phyloP scores from a whole-genome alignment of 2,329 filamentous ascomycete genomes.

The Dichotomopilus funicola region DNA sequence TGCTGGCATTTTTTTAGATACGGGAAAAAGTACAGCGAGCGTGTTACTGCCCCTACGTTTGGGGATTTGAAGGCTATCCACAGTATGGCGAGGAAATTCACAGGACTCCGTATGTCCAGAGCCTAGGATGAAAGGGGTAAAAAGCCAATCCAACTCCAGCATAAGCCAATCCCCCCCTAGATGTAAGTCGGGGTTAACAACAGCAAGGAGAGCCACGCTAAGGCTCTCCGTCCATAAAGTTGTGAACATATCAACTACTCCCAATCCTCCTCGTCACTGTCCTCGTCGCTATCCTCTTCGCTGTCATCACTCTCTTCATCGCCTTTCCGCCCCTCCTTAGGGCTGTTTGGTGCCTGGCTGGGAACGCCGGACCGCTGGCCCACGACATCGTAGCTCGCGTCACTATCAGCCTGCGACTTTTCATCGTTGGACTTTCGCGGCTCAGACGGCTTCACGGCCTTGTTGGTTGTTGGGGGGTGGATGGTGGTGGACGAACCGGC shows the following conservation, averaged over 20 bases:
- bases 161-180: background rate
- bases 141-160: constrained; percentile 8
- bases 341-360: constrained; percentile 68
- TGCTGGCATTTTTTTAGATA: too few species aligned
- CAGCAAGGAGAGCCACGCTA: background rate
- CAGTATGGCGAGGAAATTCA: too few species aligned
- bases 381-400: constrained; percentile 93
- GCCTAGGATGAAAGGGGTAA: background rate
- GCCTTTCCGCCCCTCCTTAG: constrained; percentile 47
- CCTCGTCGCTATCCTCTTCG: constrained; percentile 32
- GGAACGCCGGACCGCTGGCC: constrained; percentile 67
- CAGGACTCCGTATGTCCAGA: too few species aligned
- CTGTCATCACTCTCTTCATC: constrained; percentile 38
- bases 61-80: background rate
- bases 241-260: constrained; percentile 42
- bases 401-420: constrained; percentile 85
- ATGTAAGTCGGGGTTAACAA: background rate
- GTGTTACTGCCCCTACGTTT: background rate
- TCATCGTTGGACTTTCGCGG: constrained; percentile 76
- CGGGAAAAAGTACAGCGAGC: too few species aligned
- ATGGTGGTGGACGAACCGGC: constrained; percentile 55
- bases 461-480: constrained; percentile 38
- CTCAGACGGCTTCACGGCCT: constrained; percentile 53
- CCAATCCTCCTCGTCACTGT: constrained; percentile 70
- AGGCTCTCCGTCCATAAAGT: background rate